Conservation (phyloP, 352 stramenopile species). For the Pythium insidiosum region DNA sequence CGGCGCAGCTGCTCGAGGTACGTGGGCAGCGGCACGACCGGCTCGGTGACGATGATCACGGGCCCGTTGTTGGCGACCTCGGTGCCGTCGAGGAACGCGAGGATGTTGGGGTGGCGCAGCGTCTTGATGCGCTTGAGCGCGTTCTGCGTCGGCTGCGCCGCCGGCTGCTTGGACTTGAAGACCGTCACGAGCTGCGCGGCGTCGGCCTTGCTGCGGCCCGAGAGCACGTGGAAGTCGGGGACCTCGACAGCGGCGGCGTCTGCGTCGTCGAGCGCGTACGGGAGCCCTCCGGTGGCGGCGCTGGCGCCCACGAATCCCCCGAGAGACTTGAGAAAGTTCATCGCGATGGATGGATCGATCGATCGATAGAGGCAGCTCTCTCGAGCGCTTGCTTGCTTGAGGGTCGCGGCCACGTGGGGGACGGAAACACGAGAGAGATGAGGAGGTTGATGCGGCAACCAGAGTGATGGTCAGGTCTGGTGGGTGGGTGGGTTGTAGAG, state of each 20-base stretch:
- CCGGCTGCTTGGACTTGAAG: constrained; percentile 88
- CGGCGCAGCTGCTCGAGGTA: constrained; percentile 78
- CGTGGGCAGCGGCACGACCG: constrained; percentile 82
- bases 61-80: constrained; percentile 78
- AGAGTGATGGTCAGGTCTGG: too few species aligned
- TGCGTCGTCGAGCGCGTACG: constrained; percentile 43
- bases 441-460: too few species aligned
- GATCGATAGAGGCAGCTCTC: too few species aligned
- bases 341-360: constrained; percentile 9
- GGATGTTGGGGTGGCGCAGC: constrained; percentile 91
- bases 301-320: constrained; percentile 59
- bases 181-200: constrained; percentile 74
- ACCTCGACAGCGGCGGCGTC: constrained; percentile 30
- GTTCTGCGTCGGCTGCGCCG: constrained; percentile 76
- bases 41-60: constrained; percentile 93
- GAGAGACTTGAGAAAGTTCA: constrained; percentile 88
- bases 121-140: constrained; percentile 91
- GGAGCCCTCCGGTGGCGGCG: constrained; percentile 55
- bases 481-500: too few species aligned
- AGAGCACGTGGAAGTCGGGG: constrained; percentile 80
- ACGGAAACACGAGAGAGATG: too few species aligned
- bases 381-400: too few species aligned
- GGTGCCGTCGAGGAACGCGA: constrained; percentile 80
- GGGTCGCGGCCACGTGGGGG: too few species aligned
- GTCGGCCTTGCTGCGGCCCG: constrained; percentile 82